A percentile compares a stretch with the other conserved stretches of the same genome.
Evolutionary conservation across 495 filamentous ascomycete species (phyloP).

Genomic region (Aspergillus ellipticus): DNA sequence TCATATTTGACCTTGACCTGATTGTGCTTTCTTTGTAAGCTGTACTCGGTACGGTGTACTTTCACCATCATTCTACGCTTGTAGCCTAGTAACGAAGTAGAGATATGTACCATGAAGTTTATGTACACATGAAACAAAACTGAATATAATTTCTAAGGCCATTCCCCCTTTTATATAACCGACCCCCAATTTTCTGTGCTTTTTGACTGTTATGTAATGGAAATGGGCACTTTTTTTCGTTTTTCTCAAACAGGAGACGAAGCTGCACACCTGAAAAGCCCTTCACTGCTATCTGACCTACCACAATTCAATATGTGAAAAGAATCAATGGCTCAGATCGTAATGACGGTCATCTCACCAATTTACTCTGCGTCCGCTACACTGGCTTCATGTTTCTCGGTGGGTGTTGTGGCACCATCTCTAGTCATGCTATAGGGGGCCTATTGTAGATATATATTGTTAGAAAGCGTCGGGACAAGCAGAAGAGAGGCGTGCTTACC

Average conservation of each 20-base stretch:
- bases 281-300: too few relatives aligned
- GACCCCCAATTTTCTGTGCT: background rate
- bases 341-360: background rate
- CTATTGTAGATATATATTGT: conserved; percentile 17
- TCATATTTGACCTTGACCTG: background rate
- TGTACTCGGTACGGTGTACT: too few relatives aligned
- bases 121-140: background rate
- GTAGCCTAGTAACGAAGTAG: background rate
- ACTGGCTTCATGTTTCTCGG: conserved; percentile 20
- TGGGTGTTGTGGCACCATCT: conserved; percentile 41
- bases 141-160: background rate
- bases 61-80: too few relatives aligned
- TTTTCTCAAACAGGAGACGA: too few relatives aligned
- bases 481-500: conserved; percentile 41
- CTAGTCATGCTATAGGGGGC: conserved; percentile 48
- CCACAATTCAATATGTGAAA: background rate
- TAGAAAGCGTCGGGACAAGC: background rate
- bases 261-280: too few relatives aligned
- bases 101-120: background rate
- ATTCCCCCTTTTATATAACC: background rate
- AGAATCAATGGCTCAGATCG: background rate
- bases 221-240: too few relatives aligned
- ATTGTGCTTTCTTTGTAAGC: too few relatives aligned
- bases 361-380: background rate
- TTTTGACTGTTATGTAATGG: too few relatives aligned